Evolutionary conservation across 176 grass and related monocot species (phyloP), one percentile per base, ranked within the genome.

Genomic region (Phoenix roebelenii): DNA sequence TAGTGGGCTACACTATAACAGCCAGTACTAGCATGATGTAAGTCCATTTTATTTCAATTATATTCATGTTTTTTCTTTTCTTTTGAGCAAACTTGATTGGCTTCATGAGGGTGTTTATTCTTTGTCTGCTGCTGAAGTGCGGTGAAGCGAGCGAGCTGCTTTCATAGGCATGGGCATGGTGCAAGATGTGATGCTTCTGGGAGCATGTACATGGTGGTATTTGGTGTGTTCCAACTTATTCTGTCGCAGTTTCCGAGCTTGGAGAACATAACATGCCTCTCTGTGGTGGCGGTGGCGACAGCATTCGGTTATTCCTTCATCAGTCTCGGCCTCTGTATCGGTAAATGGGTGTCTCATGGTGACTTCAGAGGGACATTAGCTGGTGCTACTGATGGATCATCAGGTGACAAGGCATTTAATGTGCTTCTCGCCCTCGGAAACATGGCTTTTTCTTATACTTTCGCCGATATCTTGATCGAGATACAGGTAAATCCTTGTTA

Each of bases 301-400:
- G 92, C 93, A n/a, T 81, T 98, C n/a, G 87, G 76, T 61, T 98
- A 98, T 70, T 98, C 93, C 78, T 83, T 92, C 82, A 81, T 92
- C 72, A 77, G 93, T 66, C 84, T 98, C n/a, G 93, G 93, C 50
- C 80, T 98, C 5, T 98, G 93, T 58, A 59, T 77, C 4, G 84
- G 78, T 23, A 98, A 98, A 29, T 89, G 87, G 88, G 79, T 25
- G 0, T 76, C 88, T 10, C 88, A 98, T 32, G 83, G 84, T 25
- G 81, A 65, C 1, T 9, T 81, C n/a, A 78, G 88, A 22, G 93
- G 88, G 61, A 85, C 87, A 12, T 66, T 98, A 1, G 62, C 61
- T 3, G 93, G 93, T 17, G 76, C 93, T 59, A 20, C 9, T 69
- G 3, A 54, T 2, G 73, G 49, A 18, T 20, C 57, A 1, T 71